Evolutionary conservation across 331 rosid genomes (phyloP), one percentile per base, ranked within the genome.

Genomic region (Rhamnella rubrinervis): DNA sequence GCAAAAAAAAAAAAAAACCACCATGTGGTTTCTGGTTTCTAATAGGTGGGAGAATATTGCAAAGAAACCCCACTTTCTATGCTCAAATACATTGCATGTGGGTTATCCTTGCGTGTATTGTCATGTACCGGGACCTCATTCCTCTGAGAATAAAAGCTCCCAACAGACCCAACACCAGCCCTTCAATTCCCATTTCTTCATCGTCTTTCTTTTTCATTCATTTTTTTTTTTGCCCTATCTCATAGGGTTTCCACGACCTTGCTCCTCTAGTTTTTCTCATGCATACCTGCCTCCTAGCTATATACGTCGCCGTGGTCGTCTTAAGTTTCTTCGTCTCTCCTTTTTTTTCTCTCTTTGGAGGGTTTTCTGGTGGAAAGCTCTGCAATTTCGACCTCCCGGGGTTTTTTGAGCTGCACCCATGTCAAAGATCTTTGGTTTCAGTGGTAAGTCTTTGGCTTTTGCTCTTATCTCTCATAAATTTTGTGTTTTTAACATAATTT

Each of bases 381-480:
- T 63, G 62, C 66, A 16, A 47, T 70, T 72, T 86, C 75, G 46
- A 59, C 66, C 84, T 81, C 77, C 47, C 55, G 73, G 77, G 76
- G 69, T 65, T 83, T 85, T 81, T 79, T 60, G 64, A 81, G 81
- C 85, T 49, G 20, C 26, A 68, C 82, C 80, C 80, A 95, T 95
- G 99, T 87, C 97, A 55, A 66, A 91, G 80, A 86, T 95, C 76
- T 80, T 89, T 55, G 87, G 84, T 76, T 91, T 91, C 81, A 63
- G 88, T 9, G 97, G 98, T 95, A 78, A 84, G 86, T 13, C 65
- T 53, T 16, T 35, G 25, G 35, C 40, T 73, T 47, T 2, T 6
- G 61, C 5, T 0, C 19, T 4, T 72, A 4, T 38, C 19, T 58
- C 13, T 8, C 23, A 17, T 1, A 35, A 66, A 31, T 28, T 75